Evolutionary conservation across 2,329 filamentous ascomycete species (phyloP).

Genomic region (Delphinella strobiligena): DNA sequence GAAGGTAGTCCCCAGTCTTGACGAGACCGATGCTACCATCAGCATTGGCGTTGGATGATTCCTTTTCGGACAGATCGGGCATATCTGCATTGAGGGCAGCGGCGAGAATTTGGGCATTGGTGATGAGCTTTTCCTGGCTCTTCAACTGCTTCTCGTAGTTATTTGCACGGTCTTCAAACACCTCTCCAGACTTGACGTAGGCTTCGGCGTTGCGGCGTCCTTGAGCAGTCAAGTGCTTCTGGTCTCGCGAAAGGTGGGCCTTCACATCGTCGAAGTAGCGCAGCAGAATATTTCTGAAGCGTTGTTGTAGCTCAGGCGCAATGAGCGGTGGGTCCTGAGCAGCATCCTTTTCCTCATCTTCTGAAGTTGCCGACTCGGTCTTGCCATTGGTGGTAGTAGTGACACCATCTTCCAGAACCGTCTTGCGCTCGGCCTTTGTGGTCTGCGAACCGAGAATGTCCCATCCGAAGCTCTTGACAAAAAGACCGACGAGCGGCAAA

Average conservation of each 20-base stretch:
- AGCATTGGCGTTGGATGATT: slow-evolving; percentile 51
- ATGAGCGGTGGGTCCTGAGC: slow-evolving; percentile 62
- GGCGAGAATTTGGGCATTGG: slow-evolving; percentile 83
- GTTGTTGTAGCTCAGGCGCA: slow-evolving; percentile 63
- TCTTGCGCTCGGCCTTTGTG: slow-evolving; percentile 63
- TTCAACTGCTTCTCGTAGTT: slow-evolving; percentile 94
- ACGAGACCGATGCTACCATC: slow-evolving; percentile 82
- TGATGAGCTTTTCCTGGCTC: slow-evolving; percentile 75
- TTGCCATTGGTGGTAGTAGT: slow-evolving; percentile 41
- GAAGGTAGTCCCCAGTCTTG: slow-evolving; percentile 85
- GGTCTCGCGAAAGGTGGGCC: slow-evolving; percentile 74
- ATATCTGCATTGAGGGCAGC: slow-evolving; percentile 84
- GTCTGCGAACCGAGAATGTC: slow-evolving; percentile 77
- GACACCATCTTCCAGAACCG: slow-evolving; percentile 67
- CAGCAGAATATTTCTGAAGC: slow-evolving; percentile 73
- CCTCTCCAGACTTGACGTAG: slow-evolving; percentile 95
- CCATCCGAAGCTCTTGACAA: slow-evolving; percentile 94
- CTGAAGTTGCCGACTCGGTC: slow-evolving; percentile 39
- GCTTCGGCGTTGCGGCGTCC: slow-evolving; percentile 92
- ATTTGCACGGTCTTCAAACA: slow-evolving; percentile 92
- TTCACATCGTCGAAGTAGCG: slow-evolving; percentile 93
- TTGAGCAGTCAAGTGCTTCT: slow-evolving; percentile 76
- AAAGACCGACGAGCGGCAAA: slow-evolving; percentile 80
- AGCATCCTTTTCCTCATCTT: slow-evolving; percentile 36
- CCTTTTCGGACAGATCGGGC: slow-evolving; percentile 81